Evolutionary conservation across 2,329 filamentous ascomycete genomes (phyloP).

Genomic region (Botrytis squamosa): DNA sequence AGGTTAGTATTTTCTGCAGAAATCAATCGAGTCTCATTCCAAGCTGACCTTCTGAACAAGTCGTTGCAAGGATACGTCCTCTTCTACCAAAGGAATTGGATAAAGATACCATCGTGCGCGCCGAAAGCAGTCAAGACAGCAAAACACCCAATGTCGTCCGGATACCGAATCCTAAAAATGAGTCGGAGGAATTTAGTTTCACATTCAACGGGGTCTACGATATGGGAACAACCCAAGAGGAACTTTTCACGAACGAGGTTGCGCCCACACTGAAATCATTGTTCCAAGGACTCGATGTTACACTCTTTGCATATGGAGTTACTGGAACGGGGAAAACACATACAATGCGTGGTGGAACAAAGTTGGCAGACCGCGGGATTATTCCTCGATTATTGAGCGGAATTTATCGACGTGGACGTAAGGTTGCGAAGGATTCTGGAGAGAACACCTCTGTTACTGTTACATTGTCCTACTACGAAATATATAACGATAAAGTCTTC

Average conservation of each 20-base stretch:
- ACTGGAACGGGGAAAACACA: constrained; percentile 94
- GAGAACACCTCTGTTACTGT: constrained; percentile 71
- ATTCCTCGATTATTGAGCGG: constrained; percentile 83
- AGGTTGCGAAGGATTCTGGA: constrained; percentile 75
- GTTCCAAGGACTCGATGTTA: constrained; percentile 85
- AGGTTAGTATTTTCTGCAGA: constrained; percentile 27
- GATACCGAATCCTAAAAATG: constrained; percentile 93
- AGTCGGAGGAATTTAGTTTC: constrained; percentile 86
- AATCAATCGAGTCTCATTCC: constrained; percentile 33
- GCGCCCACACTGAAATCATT: constrained; percentile 86
- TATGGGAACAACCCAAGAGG: constrained; percentile 74
- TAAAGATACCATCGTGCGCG: constrained; percentile 79
- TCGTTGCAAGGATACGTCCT: constrained; percentile 87
- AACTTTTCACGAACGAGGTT: constrained; percentile 90
- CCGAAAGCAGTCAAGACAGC: constrained; percentile 60
- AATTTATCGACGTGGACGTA: constrained; percentile 82
- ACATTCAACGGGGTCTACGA: constrained; percentile 94
- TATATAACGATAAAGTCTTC: constrained; percentile 94
- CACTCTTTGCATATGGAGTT: constrained; percentile 89
- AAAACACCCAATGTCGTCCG: constrained; percentile 69
- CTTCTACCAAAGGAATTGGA: constrained; percentile 82
- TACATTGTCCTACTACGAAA: constrained; percentile 87
- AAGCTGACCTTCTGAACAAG: constrained; percentile 59
- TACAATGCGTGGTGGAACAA: constrained; percentile 90
- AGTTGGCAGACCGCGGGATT: constrained; percentile 79